Evolutionary conservation across 129 eudicot species (phyloP).

Genomic region (Gnaphalium uliginosum): DNA sequence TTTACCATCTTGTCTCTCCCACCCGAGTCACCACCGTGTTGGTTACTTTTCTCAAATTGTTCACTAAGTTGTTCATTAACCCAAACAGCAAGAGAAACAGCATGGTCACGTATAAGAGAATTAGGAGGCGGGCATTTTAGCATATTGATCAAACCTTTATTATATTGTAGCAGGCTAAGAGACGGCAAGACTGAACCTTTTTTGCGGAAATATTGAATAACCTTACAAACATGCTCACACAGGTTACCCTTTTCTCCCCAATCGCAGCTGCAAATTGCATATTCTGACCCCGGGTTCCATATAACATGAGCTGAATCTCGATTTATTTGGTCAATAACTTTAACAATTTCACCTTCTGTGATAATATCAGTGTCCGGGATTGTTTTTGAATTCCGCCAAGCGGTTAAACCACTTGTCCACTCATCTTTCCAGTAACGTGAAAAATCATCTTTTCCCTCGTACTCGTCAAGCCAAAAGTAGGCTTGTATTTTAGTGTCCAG

Average conservation of each 20-base stretch:
- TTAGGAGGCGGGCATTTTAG: slow-evolving; percentile 69
- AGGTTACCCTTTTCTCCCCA: slow-evolving; percentile 67
- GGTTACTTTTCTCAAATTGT: slow-evolving; percentile 28
- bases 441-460: slow-evolving; percentile 65
- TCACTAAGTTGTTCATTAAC: slow-evolving; percentile 58
- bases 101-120: slow-evolving; percentile 82
- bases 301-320: slow-evolving; percentile 42
- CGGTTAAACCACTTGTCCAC: slow-evolving; percentile 69
- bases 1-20: slow-evolving; percentile 25
- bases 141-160: slow-evolving; percentile 57
- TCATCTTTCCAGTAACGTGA: slow-evolving; percentile 84
- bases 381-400: slow-evolving; percentile 57
- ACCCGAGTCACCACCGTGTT: background rate
- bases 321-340: slow-evolving; percentile 55
- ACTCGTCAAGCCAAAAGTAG: slow-evolving; percentile 93
- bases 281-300: slow-evolving; percentile 79
- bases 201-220: slow-evolving; percentile 41
- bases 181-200: slow-evolving; percentile 50
- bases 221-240: slow-evolving; percentile 77
- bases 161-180: slow-evolving; percentile 56
- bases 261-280: slow-evolving; percentile 64
- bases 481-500: slow-evolving; percentile 55
- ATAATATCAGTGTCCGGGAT: slow-evolving; percentile 60
- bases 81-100: slow-evolving; percentile 76
- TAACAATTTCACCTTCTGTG: slow-evolving; percentile 54